Evolutionary conservation across 1,139 yeast genomes (phyloP).

Genomic region (Saccharomyces hybrid): DNA sequence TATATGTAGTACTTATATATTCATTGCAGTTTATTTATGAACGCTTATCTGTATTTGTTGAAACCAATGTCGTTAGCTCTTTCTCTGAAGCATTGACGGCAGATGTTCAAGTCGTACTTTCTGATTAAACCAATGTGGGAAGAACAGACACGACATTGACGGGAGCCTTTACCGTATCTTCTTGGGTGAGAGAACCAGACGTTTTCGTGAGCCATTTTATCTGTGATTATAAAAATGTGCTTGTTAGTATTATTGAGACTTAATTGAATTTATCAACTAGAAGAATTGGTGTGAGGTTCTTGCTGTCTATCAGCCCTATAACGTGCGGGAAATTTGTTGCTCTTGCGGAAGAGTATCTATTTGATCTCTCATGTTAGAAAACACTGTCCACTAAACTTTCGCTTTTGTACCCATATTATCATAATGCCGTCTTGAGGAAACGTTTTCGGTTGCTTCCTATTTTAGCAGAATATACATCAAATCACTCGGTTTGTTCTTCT

Average conservation of each 20-base stretch:
- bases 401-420: not conserved
- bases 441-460: not conserved
- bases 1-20: not conserved
- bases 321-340: not conserved
- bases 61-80: slow-evolving; percentile 98
- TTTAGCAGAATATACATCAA: not conserved
- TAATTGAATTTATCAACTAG: not conserved
- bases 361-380: not conserved
- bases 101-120: slow-evolving; percentile 99
- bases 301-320: not conserved
- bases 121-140: slow-evolving; percentile 99
- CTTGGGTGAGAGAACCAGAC: slow-evolving; percentile 99
- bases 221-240: not conserved
- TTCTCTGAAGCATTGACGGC: slow-evolving; percentile 99
- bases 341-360: not conserved
- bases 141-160: slow-evolving; percentile 99
- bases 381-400: not conserved
- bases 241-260: not conserved
- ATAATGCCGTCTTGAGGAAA: not conserved
- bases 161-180: slow-evolving; percentile 99
- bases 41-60: slow-evolving; percentile 89
- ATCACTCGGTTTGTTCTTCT: not conserved
- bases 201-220: slow-evolving; percentile 97
- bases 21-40: not conserved
- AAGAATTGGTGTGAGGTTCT: not conserved